Conservation (phyloP, 768 basidiomycete genomes). For the Pholiota molesta region DNA sequence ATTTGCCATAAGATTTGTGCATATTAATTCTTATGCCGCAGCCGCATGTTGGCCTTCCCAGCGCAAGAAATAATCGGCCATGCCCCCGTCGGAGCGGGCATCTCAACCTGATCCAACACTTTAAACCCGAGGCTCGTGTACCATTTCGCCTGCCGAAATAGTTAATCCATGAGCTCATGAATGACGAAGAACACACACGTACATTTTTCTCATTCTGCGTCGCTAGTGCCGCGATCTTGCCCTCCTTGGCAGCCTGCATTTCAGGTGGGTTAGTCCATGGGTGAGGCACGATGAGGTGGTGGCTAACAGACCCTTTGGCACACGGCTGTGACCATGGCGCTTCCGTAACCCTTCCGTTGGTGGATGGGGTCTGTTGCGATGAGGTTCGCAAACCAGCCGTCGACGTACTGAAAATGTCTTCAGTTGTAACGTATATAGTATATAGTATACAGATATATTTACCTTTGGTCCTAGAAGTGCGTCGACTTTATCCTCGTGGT, state of each 20-base stretch:
- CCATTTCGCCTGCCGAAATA: neutral
- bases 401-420: neutral
- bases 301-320: neutral
- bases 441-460: neutral
- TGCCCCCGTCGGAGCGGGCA: neutral
- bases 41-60: neutral
- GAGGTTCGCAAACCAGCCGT: neutral
- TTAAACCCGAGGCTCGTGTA: neutral
- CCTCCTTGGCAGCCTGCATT: neutral
- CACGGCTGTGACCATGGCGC: neutral
- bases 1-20: too few species aligned
- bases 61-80: neutral
- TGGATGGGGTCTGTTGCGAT: neutral
- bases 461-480: neutral
- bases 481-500: neutral
- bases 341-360: neutral
- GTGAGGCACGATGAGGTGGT: neutral
- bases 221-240: neutral
- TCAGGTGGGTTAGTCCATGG: neutral
- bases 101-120: neutral
- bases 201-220: neutral
- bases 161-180: neutral
- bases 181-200: neutral
- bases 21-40: too few species aligned
- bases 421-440: too few species aligned